A percentile compares a stretch with the other conserved stretches of the same genome.
Evolutionary conservation across 2,329 filamentous ascomycete species (phyloP).

Genomic region (Paecilomyces sp.): DNA sequence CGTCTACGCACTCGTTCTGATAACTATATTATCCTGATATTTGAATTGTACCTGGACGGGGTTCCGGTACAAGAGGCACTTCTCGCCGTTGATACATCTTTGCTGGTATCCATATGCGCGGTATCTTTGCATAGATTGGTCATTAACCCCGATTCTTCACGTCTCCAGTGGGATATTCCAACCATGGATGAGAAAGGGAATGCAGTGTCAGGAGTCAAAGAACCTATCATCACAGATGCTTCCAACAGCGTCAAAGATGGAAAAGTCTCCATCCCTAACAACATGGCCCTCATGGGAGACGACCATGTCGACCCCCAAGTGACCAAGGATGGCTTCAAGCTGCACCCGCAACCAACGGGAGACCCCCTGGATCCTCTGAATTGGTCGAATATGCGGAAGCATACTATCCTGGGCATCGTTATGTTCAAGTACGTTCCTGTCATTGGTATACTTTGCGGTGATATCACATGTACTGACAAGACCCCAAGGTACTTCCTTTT

Average conservation of each 20-base stretch:
- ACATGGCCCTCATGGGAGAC: constrained; percentile 1
- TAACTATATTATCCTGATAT: not conserved
- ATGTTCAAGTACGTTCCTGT: constrained; percentile 42
- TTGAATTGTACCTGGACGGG: not conserved
- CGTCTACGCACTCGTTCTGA: not conserved
- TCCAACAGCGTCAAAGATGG: not conserved
- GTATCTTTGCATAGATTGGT: not conserved
- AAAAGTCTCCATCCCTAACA: not conserved
- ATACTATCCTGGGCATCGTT: constrained; percentile 44
- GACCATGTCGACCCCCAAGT: constrained; percentile 7
- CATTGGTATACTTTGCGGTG: not conserved
- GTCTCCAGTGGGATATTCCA: not conserved
- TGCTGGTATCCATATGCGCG: not conserved
- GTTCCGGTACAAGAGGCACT: not conserved
- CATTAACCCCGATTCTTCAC: not conserved
- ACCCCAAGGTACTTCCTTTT: constrained; percentile 47
- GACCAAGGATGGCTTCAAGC: constrained; percentile 19
- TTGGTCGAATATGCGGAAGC: constrained; percentile 43
- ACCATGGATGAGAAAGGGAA: not conserved
- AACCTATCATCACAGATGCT: not conserved
- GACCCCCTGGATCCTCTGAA: constrained; percentile 50
- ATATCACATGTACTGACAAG: constrained; percentile 1
- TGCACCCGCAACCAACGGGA: constrained; percentile 37
- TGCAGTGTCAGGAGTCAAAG: not conserved
- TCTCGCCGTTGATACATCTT: not conserved